Evolutionary conservation across 805 yeast species (phyloP).

Genomic region (Zygoascus tannicola): DNA sequence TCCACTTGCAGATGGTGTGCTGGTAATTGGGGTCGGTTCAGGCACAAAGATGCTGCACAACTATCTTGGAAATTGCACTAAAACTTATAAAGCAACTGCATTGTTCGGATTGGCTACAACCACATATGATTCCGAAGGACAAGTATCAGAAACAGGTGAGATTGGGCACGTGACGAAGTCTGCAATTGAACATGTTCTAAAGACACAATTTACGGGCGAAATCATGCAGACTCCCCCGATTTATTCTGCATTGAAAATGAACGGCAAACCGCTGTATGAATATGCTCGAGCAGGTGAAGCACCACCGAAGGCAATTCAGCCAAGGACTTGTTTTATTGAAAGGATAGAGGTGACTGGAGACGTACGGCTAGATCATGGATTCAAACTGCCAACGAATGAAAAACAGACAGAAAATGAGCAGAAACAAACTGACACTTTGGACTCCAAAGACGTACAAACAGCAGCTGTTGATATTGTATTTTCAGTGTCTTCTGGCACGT

Average conservation of each 20-base stretch:
- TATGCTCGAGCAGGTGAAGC: constrained; percentile 86
- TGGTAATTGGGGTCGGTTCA: constrained; percentile 79
- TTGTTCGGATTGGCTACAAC: constrained; percentile 85
- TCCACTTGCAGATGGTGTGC: constrained; percentile 90
- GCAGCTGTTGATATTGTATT: constrained; percentile 57
- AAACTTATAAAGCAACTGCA: constrained; percentile 76
- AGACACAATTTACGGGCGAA: constrained; percentile 66
- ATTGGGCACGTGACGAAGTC: constrained; percentile 49
- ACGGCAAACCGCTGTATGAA: constrained; percentile 88
- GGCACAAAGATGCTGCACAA: constrained; percentile 78
- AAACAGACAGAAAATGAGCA: constrained; percentile 24
- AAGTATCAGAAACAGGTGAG: constrained; percentile 50
- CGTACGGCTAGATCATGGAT: constrained; percentile 47
- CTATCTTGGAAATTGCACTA: constrained; percentile 64
- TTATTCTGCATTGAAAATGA: constrained; percentile 86
- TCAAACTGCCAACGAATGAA: constrained; percentile 27
- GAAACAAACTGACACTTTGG: constrained; percentile 34
- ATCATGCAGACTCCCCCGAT: constrained; percentile 90
- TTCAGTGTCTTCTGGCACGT: constrained; percentile 89
- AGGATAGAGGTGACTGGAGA: constrained; percentile 46
- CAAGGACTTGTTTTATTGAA: constrained; percentile 58
- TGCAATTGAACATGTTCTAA: constrained; percentile 37
- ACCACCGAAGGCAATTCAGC: constrained; percentile 72
- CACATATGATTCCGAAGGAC: constrained; percentile 90
- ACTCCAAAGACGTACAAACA: constrained; percentile 28